phyloP scores from a whole-genome alignment of 2,329 filamentous ascomycete species.

The Pseudogymnoascus sp. region DNA sequence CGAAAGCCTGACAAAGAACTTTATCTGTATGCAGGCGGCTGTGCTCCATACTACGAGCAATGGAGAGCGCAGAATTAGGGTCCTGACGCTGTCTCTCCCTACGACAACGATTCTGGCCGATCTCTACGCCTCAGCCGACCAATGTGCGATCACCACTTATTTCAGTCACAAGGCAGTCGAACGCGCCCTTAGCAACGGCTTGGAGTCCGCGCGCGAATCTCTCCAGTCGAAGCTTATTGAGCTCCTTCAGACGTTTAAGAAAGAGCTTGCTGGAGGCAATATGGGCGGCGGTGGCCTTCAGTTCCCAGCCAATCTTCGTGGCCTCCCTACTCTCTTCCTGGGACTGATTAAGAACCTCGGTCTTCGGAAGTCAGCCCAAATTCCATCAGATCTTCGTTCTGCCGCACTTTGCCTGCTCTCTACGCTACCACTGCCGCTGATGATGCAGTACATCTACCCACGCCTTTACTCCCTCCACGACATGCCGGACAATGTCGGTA shows the following conservation, averaged over 20 bases:
- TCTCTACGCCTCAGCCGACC: slow-evolving; percentile 89
- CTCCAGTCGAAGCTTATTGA: slow-evolving; percentile 88
- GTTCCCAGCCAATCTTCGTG: slow-evolving; percentile 86
- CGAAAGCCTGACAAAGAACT: slow-evolving; percentile 82
- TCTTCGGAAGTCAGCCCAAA: slow-evolving; percentile 84
- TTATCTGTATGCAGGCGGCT: slow-evolving; percentile 87
- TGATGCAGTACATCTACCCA: slow-evolving; percentile 90
- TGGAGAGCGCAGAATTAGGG: slow-evolving; percentile 87
- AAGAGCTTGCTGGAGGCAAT: slow-evolving; percentile 90
- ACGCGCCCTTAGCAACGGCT: slow-evolving; percentile 70
- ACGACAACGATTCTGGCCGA: slow-evolving; percentile 87
- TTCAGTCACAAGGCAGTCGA: slow-evolving; percentile 98
- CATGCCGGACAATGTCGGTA: slow-evolving; percentile 89
- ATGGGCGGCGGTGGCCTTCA: slow-evolving; percentile 88
- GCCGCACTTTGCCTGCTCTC: slow-evolving; percentile 91
- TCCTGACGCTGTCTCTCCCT: slow-evolving; percentile 85
- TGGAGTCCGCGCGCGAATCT: slow-evolving; percentile 85
- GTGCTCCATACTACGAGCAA: slow-evolving; percentile 98
- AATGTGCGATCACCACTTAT: slow-evolving; percentile 85
- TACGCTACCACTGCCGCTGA: slow-evolving; percentile 77
- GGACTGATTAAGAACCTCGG: slow-evolving; percentile 95
- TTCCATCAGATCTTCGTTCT: slow-evolving; percentile 86
- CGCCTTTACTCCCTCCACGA: slow-evolving; percentile 82
- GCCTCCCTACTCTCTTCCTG: slow-evolving; percentile 81
- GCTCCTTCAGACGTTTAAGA: slow-evolving; percentile 89